These are phyloP conservation scores for Penicillium sp. DNA, from an alignment of 2,329 filamentous ascomycete genomes.

Conservation along the genomic window DNA sequence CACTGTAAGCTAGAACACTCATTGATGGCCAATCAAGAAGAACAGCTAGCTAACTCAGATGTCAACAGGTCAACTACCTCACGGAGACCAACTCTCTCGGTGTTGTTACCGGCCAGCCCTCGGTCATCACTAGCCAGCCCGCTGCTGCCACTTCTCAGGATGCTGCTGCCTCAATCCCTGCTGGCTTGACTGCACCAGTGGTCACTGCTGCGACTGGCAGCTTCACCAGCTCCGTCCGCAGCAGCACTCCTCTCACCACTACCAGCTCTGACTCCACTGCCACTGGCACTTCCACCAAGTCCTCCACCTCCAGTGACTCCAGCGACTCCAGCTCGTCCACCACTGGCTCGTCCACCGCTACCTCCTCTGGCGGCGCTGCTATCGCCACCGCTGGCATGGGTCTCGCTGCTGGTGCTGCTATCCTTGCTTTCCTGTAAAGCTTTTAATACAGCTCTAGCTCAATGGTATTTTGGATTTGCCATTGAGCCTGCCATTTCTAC, in stretches of 20 bases:
- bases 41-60: slow-evolving; percentile 2
- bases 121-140: slow-evolving; percentile 35
- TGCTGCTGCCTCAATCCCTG: slow-evolving; percentile 43
- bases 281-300: slow-evolving; percentile 10
- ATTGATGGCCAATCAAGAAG: background rate
- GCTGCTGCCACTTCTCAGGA: slow-evolving; percentile 33
- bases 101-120: slow-evolving; percentile 51
- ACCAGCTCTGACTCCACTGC: slow-evolving; percentile 6
- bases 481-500: background rate
- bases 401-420: slow-evolving; percentile 42
- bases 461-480: background rate
- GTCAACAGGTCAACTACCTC: slow-evolving; percentile 46
- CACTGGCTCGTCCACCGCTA: slow-evolving; percentile 16
- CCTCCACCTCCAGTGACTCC: slow-evolving; percentile 18
- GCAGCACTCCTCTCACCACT: slow-evolving; percentile 14
- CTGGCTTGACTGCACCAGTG: slow-evolving; percentile 34
- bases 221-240: slow-evolving; percentile 23
- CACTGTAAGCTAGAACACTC: background rate
- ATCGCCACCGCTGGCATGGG: slow-evolving; percentile 39
- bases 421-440: slow-evolving; percentile 45
- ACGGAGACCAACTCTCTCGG: slow-evolving; percentile 51
- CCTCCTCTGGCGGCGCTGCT: slow-evolving; percentile 33
- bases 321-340: slow-evolving; percentile 5
- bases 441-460: background rate
- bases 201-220: slow-evolving; percentile 28